Evolutionary conservation across 495 filamentous ascomycete genomes (phyloP).

Genomic region (Recurvomyces mirabilis): DNA sequence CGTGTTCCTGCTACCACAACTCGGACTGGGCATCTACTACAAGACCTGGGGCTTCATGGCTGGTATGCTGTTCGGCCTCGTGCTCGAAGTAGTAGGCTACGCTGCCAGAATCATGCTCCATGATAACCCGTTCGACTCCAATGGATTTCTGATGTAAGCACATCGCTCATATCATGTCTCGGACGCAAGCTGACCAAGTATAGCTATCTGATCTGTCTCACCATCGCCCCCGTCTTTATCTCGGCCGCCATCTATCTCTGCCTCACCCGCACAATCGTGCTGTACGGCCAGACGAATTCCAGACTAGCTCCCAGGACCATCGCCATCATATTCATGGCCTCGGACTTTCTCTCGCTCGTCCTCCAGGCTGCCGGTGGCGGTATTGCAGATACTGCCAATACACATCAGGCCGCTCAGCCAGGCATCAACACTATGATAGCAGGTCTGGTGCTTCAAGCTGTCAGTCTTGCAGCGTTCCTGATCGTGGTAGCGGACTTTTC

Average conservation of each 20-base stretch:
- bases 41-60: conserved; percentile 36
- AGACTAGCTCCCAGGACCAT: conserved; percentile 46
- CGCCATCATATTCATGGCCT: conserved; percentile 47
- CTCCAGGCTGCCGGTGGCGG: conserved; percentile 54
- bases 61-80: conserved; percentile 29
- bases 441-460: conserved; percentile 47
- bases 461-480: conserved; percentile 44
- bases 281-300: conserved; percentile 51
- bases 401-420: conserved; percentile 27
- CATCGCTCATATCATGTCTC: not conserved
- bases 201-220: conserved; percentile 48
- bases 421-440: conserved; percentile 60
- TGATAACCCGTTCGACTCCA: conserved; percentile 29
- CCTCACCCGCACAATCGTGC: conserved; percentile 46
- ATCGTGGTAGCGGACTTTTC: conserved; percentile 40
- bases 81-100: conserved; percentile 36
- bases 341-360: conserved; percentile 51
- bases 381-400: conserved; percentile 40
- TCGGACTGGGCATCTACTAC: conserved; percentile 31
- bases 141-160: conserved; percentile 28
- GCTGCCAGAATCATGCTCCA: conserved; percentile 31
- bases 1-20: conserved; percentile 26
- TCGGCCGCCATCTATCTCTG: conserved; percentile 56
- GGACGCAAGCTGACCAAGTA: not conserved
- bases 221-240: conserved; percentile 54